These are phyloP conservation scores for Sphagnum magellanicum DNA, from an alignment of 228 moss, liverwort and hornwort genomes.

Conservation along the genomic window DNA sequence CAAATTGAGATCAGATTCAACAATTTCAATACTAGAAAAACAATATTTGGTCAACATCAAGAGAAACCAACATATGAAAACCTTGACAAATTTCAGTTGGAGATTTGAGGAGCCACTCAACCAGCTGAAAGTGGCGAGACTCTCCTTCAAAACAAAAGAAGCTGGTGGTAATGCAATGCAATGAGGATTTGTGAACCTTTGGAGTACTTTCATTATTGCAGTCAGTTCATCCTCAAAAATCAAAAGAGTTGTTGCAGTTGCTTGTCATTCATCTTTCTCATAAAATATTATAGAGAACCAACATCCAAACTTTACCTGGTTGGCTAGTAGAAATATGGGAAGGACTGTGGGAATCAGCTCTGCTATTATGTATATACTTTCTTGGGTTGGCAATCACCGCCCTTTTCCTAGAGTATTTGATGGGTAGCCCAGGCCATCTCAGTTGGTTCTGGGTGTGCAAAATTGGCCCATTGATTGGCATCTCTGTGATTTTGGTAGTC, in stretches of 20 bases:
- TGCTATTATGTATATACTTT: slow-evolving; percentile 1
- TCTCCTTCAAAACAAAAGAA: background rate
- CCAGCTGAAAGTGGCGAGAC: background rate
- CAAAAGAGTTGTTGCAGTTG: background rate
- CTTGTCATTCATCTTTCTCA: background rate
- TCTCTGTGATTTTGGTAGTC: slow-evolving; percentile 4
- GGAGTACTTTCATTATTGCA: slow-evolving; percentile 8
- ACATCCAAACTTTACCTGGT: background rate
- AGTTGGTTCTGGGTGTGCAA: slow-evolving; percentile 6
- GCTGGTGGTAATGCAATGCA: background rate
- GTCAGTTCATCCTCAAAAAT: slow-evolving; percentile 1
- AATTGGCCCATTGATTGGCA: slow-evolving; percentile 1
- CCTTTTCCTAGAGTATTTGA: background rate
- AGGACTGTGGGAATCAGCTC: background rate
- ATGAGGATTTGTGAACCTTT: slow-evolving; percentile 1
- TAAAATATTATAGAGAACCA: background rate
- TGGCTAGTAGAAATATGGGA: background rate
- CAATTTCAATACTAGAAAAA: too few species aligned
- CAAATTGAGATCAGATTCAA: too few species aligned
- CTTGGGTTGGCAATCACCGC: slow-evolving; percentile 2
- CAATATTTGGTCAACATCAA: too few species aligned
- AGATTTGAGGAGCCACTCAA: background rate
- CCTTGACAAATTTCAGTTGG: background rate
- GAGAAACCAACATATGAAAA: too few species aligned
- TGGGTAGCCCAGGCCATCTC: slow-evolving; percentile 5